Base-by-base conservation (phyloP, 192 early-diverging fungal species). In the Dispira parvispora region DNA sequence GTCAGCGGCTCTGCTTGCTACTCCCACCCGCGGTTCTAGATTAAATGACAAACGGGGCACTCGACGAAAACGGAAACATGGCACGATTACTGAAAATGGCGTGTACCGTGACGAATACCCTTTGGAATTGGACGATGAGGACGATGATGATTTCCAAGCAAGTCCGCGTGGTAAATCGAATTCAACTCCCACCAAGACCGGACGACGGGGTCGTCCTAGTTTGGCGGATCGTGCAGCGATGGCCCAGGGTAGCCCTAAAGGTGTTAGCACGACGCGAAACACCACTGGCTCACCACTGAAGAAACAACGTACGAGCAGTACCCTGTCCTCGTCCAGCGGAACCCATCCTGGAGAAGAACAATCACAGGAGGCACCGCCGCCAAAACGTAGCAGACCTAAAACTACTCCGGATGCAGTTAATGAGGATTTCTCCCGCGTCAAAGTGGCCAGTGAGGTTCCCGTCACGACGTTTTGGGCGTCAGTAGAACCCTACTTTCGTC, bases 401-500 rank as follows among this genome's bases (percentile, higher is more conserved):
- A 55, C 53, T 14, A 26, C 13, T 26, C 53, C 18, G 21, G 25
- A 28, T 8, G 49, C 70, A 11, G 70, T 79, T 45, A 66, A 80
- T 61, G 81, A 82, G 20, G 82, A 83, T 55, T 83, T 82, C 71
- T 81, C 82, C 32, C 77, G 78, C 20, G 80, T 81, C 55, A 81
- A 83, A 61, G 75, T 83, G 28, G 80, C 77, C 71, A 95, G 80
- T 70, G 79, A 95, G 75, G 84, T 93, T 21, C 86, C 89, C n/a
- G 86, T 91, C 52, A 78, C 80, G 16, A 80, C 80, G 8, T 97
- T 90, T 65, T 93, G 84, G 85, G 62, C 75, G 9, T 86, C 84
- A 9, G 71, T 85, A 49, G 94, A 95, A 21, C 89, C 91, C 63
- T 94, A 85, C 63, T 91, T 89, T 64, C 72, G 90, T 20, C 74